These are phyloP conservation scores for Neurospora terricola DNA, from an alignment of 495 filamentous ascomycete species.

Conservation along the genomic window DNA sequence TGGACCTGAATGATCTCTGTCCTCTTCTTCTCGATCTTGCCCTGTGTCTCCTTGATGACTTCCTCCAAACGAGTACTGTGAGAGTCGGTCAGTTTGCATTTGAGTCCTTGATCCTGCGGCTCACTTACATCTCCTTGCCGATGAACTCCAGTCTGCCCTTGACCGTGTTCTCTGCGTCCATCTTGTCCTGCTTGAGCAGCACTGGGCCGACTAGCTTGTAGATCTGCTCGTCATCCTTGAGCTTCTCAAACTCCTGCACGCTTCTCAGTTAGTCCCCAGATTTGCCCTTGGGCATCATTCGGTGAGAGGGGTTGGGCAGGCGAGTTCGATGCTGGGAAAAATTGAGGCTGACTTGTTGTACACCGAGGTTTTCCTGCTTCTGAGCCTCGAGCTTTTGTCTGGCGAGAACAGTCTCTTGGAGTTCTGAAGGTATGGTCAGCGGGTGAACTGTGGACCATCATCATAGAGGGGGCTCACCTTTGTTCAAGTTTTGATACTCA, in stretches of 20 bases:
- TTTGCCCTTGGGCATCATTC: not conserved
- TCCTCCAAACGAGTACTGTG: slow-evolving; percentile 69
- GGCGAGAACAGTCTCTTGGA: slow-evolving; percentile 64
- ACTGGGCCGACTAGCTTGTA: slow-evolving; percentile 94
- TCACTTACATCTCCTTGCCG: slow-evolving; percentile 72
- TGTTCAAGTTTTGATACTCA: slow-evolving; percentile 77
- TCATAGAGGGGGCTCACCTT: slow-evolving; percentile 39
- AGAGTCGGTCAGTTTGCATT: slow-evolving; percentile 3
- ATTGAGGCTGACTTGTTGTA: slow-evolving; percentile 68
- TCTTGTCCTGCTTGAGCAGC: slow-evolving; percentile 84
- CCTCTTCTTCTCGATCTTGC: slow-evolving; percentile 72
- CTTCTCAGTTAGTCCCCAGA: not conserved
- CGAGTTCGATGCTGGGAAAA: not conserved
- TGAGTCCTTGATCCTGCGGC: not conserved
- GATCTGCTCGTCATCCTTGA: slow-evolving; percentile 74
- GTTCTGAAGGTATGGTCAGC: slow-evolving; percentile 44
- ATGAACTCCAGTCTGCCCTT: slow-evolving; percentile 88
- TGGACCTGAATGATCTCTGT: slow-evolving; percentile 39
- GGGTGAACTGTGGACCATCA: not conserved
- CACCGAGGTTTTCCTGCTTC: slow-evolving; percentile 80
- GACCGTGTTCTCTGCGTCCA: slow-evolving; percentile 80
- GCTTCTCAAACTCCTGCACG: slow-evolving; percentile 63
- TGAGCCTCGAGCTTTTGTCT: slow-evolving; percentile 91
- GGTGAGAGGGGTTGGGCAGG: not conserved
- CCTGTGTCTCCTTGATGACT: slow-evolving; percentile 69